phyloP scores from a whole-genome alignment of 306 rosid species.

The Herpetospermum pedunculosum region DNA sequence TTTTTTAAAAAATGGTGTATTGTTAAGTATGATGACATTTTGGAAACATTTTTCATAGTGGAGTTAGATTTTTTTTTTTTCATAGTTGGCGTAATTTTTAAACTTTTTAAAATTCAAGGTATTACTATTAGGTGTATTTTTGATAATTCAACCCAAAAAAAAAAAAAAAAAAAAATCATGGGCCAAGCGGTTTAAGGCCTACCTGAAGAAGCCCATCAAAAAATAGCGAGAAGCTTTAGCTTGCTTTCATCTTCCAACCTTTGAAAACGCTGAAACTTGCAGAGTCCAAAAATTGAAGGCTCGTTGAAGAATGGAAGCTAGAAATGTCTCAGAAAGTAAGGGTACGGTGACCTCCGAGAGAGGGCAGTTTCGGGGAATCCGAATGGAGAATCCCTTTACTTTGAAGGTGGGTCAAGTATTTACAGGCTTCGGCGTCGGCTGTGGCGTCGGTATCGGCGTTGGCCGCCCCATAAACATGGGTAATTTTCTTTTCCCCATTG shows the following conservation, averaged over 20 bases:
- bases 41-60: no score
- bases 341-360: constrained; percentile 14
- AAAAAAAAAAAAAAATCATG: no score
- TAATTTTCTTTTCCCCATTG: constrained; percentile 8
- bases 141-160: no score
- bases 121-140: no score
- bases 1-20: no score
- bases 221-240: neutral
- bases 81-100: no score
- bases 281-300: constrained; percentile 4
- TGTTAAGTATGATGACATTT: no score
- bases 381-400: constrained; percentile 75
- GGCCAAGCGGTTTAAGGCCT: neutral
- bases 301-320: constrained; percentile 42
- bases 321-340: constrained; percentile 13
- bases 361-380: constrained; percentile 24
- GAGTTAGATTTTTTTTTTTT: no score
- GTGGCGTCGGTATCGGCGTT: constrained; percentile 90
- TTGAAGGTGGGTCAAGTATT: constrained; percentile 91
- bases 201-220: neutral
- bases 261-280: neutral
- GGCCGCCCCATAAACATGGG: constrained; percentile 93
- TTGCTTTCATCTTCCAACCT: neutral
- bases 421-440: constrained; percentile 91
- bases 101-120: no score